phyloP scores from a whole-genome alignment of 164 flowering plant species.

The grape (Vitis vinifera) region ASM3070453v1 NC_081817.1:2783001-2783500 shows the following conservation, averaged over 20 bases:
- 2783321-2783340: no score
- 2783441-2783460: no score
- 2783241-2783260: conserved; percentile 3
- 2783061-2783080: neutral
- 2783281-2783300: neutral
- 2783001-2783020: conserved; percentile 45
- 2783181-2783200: conserved; percentile 40
- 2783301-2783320: neutral
- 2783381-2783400: no score
- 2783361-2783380: no score
- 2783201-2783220: conserved; percentile 18
- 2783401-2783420: no score
- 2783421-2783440: no score
- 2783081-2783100: conserved; percentile 26
- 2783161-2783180: no score
- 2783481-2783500: no score
- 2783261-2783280: neutral
- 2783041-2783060: conserved; percentile 19
- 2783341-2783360: no score
- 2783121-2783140: no score
- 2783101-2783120: neutral
- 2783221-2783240: conserved; percentile 4
- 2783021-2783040: conserved; percentile 54
- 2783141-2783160: no score
- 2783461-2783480: no score